Evolutionary conservation across 2,329 filamentous ascomycete species (phyloP).

Genomic region (Alternaria postmessia): DNA sequence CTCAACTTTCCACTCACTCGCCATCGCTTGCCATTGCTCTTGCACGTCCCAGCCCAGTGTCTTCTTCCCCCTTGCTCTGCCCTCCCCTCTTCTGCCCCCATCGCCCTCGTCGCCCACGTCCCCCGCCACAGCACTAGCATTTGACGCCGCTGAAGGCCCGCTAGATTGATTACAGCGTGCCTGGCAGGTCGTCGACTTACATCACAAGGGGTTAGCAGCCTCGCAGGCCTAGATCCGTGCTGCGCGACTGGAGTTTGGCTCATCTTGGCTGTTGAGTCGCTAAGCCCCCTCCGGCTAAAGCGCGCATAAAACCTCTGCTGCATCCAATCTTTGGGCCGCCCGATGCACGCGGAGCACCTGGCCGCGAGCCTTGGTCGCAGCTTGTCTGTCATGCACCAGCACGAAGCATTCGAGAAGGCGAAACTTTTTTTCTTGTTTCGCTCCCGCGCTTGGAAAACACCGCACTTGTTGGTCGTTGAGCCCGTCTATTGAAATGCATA

Average conservation of each 20-base stretch:
- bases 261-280: slow-evolving; percentile 28
- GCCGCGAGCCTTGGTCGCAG: slow-evolving; percentile 27
- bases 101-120: not conserved
- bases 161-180: slow-evolving; percentile 20
- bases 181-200: slow-evolving; percentile 19
- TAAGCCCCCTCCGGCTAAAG: slow-evolving; percentile 18
- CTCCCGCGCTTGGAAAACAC: not conserved
- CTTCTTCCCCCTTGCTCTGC: too few relatives aligned
- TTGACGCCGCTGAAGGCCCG: slow-evolving; percentile 24
- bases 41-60: not conserved
- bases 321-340: slow-evolving; percentile 10
- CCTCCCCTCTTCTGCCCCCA: too few relatives aligned
- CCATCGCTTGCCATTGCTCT: not conserved
- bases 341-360: slow-evolving; percentile 26
- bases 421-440: slow-evolving; percentile 12
- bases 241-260: slow-evolving; percentile 17
- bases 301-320: slow-evolving; percentile 10
- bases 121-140: not conserved
- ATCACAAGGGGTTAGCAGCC: slow-evolving; percentile 18
- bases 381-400: slow-evolving; percentile 28
- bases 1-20: slow-evolving; percentile 1
- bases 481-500: slow-evolving; percentile 1
- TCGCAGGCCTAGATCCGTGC: slow-evolving; percentile 24
- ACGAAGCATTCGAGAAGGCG: slow-evolving; percentile 15
- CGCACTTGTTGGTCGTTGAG: not conserved